Base-by-base conservation (phyloP, 768 basidiomycete species). In the Crassisporium funariophilum region DNA sequence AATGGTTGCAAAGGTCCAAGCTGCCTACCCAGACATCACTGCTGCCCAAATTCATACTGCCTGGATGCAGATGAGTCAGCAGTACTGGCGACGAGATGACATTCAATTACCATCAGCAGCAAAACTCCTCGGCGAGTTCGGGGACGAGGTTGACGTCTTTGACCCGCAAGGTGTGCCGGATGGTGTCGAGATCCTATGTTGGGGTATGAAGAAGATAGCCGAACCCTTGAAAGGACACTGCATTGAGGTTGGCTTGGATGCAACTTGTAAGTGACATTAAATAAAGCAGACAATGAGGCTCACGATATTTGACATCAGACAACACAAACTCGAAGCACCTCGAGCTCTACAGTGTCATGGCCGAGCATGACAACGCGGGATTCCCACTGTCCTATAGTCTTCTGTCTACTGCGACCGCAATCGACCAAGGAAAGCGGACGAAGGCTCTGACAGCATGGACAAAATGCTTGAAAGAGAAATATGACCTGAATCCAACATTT, bases 1-100 rank as follows among this genome's bases (percentile, higher is more conserved):
- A 13, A 40, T 68, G 58, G 62, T 69, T 35, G 64, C 62, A 4
- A 61, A 59, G 44, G 70, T 66, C 15, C 63, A 65, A 13, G 65
- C 62, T 10, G 57, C 63, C 20, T 70, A 65, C 35, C 64, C 64
- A 12, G 41, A 46, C 5, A 56, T 61, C 4, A 59, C 59, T 9
- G 44, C 54, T n/a, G 44, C 29, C 12, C 59, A 68, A 41, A 55
- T 68, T 6, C 52, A 64, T 44, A 47, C 38, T 24, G 56, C 61
- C 9, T 67, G 64, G 64, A 48, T 35, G n/a, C 37, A 49, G 36
- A 56, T 64, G 49, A 67, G 64, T 48, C 49, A 62, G 46, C 36
- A 46, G 13, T 49, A 58, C 23, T 67, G 63, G 64, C 53, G 51
- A 21, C 49, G 46, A 25, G 49, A 60, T 38, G 35, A 52, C 34